Percentiles rank a stretch among this genome's conserved stretches.
Evolutionary conservation across 805 yeast genomes (phyloP).

Genomic region (Yamadazyma ubonensis): DNA sequence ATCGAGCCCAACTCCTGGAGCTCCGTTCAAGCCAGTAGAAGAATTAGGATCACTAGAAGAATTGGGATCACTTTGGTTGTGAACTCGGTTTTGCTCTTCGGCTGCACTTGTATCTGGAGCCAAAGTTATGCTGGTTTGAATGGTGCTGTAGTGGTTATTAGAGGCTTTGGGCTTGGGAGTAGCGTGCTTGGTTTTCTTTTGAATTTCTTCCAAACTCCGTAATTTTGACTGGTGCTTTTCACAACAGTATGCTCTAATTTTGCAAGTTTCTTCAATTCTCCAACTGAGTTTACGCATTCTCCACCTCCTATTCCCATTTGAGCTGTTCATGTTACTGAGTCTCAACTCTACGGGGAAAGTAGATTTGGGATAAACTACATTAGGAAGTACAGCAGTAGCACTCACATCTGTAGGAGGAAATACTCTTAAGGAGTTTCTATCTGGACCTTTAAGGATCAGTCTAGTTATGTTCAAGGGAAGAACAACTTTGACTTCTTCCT

Average conservation of each 20-base stretch:
- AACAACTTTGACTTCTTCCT: slow-evolving; percentile 28
- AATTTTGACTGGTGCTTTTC: slow-evolving; percentile 53
- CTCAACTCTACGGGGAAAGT: slow-evolving; percentile 79
- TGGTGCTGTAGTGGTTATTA: slow-evolving; percentile 28
- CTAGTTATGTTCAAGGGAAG: slow-evolving; percentile 74
- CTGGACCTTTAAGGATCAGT: slow-evolving; percentile 77
- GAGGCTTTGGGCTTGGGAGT: slow-evolving; percentile 7
- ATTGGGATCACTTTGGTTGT: slow-evolving; percentile 4
- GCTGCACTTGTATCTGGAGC: slow-evolving; percentile 10
- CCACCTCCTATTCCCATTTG: slow-evolving; percentile 70
- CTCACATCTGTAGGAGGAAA: slow-evolving; percentile 95
- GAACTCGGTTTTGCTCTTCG: slow-evolving; percentile 2
- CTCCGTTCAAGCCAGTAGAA: slow-evolving; percentile 14
- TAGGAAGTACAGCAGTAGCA: slow-evolving; percentile 84
- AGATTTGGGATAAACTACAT: slow-evolving; percentile 85
- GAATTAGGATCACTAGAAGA: slow-evolving; percentile 5
- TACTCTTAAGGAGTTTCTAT: slow-evolving; percentile 80
- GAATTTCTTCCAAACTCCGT: slow-evolving; percentile 40
- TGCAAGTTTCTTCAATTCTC: slow-evolving; percentile 84
- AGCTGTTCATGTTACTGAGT: slow-evolving; percentile 63
- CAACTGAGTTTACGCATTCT: slow-evolving; percentile 85
- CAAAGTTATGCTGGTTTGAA: slow-evolving; percentile 24
- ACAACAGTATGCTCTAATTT: slow-evolving; percentile 61
- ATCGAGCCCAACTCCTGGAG: slow-evolving; percentile 16
- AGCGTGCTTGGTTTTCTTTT: slow-evolving; percentile 17